These are phyloP conservation scores for Apiospora marii DNA, from an alignment of 2,329 filamentous ascomycete species.

Conservation along the genomic window DNA sequence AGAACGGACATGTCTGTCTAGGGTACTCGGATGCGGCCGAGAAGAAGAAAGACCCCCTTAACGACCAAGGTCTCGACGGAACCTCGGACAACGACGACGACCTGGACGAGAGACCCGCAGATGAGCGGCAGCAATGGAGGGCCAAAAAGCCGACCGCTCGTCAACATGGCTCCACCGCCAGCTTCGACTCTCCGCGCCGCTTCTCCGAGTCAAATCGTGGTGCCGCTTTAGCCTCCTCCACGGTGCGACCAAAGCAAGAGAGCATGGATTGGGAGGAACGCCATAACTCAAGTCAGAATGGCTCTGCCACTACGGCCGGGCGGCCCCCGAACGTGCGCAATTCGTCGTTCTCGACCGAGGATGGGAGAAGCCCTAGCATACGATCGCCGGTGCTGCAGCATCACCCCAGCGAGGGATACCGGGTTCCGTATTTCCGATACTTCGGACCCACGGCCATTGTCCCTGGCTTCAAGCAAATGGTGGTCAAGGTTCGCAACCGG, in stretches of 20 bases:
- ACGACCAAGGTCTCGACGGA: conserved; percentile 34
- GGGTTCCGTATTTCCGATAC: conserved; percentile 89
- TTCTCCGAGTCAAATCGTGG: conserved; percentile 36
- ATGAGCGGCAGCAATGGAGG: conserved; percentile 24
- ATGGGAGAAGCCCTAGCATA: conserved; percentile 47
- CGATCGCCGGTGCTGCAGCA: conserved; percentile 57
- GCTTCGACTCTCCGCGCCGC: conserved; percentile 33
- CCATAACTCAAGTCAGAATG: conserved; percentile 33
- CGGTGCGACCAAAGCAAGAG: conserved; percentile 41
- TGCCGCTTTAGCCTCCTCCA: conserved; percentile 34
- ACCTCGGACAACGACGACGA: conserved; percentile 45
- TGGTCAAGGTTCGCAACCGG: conserved; percentile 75
- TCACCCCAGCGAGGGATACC: conserved; percentile 63
- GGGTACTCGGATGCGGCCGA: conserved; percentile 68
- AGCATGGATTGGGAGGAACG: conserved; percentile 42
- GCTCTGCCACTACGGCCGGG: conserved; percentile 33
- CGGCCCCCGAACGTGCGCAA: conserved; percentile 42
- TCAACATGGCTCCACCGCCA: conserved; percentile 14
- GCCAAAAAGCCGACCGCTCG: conserved; percentile 3
- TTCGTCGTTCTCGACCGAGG: conserved; percentile 50
- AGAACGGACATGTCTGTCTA: conserved; percentile 73
- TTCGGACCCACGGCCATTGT: conserved; percentile 92
- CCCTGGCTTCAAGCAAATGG: conserved; percentile 92
- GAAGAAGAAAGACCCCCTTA: conserved; percentile 44
- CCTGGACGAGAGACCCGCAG: conserved; percentile 39